Evolutionary conservation across 805 yeast genomes (phyloP), one percentile per base, ranked within the genome.

Genomic region (Hermanozyma aechmeae): DNA sequence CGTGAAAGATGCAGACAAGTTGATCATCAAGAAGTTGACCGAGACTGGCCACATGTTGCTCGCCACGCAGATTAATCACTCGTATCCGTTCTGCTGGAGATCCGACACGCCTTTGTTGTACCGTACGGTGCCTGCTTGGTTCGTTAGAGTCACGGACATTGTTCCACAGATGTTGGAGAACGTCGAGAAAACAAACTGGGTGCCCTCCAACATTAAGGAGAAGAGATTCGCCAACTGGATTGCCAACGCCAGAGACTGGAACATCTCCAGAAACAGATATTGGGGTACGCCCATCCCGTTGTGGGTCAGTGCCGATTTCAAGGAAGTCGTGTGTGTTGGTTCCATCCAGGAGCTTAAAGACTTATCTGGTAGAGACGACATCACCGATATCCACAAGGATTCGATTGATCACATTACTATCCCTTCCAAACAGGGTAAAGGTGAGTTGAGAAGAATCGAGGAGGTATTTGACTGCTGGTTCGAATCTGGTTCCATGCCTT

Each of bases 381-480:
- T 92, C 47, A 78, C 81, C 15, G 99, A 92, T 52, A 62, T 92
- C 45, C 99, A 92, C 65, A 85, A 98, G 63, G 96, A 92, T 48
- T 70, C 61, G 46, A 86, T 92, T 48, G 99, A 92, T 52, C 68
- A 78, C 37, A 76, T 92, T 53, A 86, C 96, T 37, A 92, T 92
- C 48, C 97, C 96, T 33, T 87, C 97, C 5, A 69, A 76, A 50
- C 56, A 71, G 51, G 97, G 97, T 45, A 86, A 86, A 55, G 96
- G 96, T 43, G 65, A 52, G 14, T 73, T 92, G 60, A 80, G 63
- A 55, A 81, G 99, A 70, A 72, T 92, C 36, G 97, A 89, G 54
- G 97, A 92, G 61, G 99, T 92, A 26, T 92, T 92, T 53, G 99
- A 92, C 65, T 92, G 99, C 68, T 92, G 99, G 99, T 92, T 92